Evolutionary conservation across 1,284 basidiomycete species (phyloP), one percentile per base, ranked within the genome.

Genomic region (Rhodotorula sp.): DNA sequence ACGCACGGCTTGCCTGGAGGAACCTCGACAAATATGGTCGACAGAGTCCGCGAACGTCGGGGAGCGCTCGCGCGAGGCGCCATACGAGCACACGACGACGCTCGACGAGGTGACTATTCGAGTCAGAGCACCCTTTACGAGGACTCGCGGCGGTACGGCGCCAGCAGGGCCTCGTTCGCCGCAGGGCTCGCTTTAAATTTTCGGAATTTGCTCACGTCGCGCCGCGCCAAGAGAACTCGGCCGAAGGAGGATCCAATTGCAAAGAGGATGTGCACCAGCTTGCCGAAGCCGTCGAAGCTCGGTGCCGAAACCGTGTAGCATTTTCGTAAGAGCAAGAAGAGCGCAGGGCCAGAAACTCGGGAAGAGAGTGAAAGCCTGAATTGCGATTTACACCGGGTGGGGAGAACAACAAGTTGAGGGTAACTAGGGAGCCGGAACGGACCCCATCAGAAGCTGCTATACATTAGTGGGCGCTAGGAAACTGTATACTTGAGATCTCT

Each of bases 41-140:
- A 64, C 52, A 64, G 43, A 20, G 62, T 56, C 51, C 62, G 62
- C 34, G 62, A 64, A 16, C 62, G 52, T 20, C 62, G 54, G 18
- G 26, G 18, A n/a, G 29, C 46, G 52, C 39, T 46, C n/a, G 39
- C 54, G 10, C 62, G 52, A 20, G 48, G 49, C 23, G 62, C 34
- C 62, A 64, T 64, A 31, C 54, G 57, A 43, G 10, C 21, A 29
- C 34, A 34, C 31, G 10, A 31, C 48, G 5, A 21, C 6, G 12
- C 31, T 8, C 29, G 21, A 34, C 58, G 58, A 59, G 39, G 34
- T 14, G 62, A 48, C 8, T 0, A 34, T 18, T n/a, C 16, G 23
- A 16, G 14, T n/a, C 18, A 8, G 3, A 16, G 43, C 34, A 34
- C 34, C 5, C 34, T 34, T 8, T 34, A 34, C 43, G 21, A 10